These are phyloP conservation scores for Fraxinus latifolia DNA, from an alignment of 305 asterid species.

Conservation along the genomic window DNA sequence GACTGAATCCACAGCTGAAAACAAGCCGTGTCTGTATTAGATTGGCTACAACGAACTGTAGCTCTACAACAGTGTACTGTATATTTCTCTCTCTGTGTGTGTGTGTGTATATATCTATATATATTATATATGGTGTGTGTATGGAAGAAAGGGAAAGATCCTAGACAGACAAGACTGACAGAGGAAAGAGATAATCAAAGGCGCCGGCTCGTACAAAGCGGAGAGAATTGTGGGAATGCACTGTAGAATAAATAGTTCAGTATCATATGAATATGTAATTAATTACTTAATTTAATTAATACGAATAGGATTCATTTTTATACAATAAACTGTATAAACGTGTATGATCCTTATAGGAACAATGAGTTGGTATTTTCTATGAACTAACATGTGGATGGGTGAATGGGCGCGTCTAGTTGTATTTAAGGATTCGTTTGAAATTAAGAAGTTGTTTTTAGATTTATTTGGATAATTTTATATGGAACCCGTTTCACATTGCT, in stretches of 20 bases:
- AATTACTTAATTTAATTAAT: background rate
- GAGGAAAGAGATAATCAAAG: conserved; percentile 8
- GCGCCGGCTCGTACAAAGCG: conserved; percentile 26
- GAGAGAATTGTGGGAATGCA: background rate
- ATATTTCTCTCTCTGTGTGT: background rate
- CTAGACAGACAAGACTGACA: background rate
- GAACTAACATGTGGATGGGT: background rate
- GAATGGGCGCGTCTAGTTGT: background rate
- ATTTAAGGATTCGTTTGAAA: background rate
- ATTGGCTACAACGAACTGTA: background rate
- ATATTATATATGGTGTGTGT: background rate
- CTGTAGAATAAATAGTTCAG: background rate
- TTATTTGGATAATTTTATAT: background rate
- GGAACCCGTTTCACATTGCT: background rate
- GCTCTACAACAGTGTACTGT: background rate
- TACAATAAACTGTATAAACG: background rate
- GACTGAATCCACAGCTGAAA: conserved; percentile 28
- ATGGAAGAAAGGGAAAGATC: background rate
- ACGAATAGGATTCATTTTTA: background rate
- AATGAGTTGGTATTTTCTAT: background rate
- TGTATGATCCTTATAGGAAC: background rate
- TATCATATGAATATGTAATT: background rate
- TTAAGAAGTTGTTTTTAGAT: background rate
- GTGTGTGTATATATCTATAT: background rate
- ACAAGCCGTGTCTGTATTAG: conserved; percentile 18